Conservation (phyloP, 257 asterid species). For the Nicotiana otophora region DNA sequence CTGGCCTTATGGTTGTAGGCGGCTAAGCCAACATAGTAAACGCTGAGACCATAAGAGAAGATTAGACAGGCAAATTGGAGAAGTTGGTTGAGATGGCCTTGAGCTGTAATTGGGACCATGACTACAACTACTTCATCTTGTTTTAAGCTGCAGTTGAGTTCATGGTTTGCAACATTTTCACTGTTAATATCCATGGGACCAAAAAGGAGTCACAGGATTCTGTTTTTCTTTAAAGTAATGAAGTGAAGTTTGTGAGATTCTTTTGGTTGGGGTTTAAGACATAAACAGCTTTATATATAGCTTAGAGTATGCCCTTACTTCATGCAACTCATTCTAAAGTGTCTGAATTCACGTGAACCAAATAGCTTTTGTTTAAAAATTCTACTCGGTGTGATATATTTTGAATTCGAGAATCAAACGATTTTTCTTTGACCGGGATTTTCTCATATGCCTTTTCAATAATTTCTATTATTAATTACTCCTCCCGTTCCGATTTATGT, state of each 20-base stretch:
- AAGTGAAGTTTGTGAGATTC: neutral
- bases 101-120: constrained; percentile 20
- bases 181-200: neutral
- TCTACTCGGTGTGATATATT: too few relatives aligned
- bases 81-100: constrained; percentile 39
- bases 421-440: too few relatives aligned
- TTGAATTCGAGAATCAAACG: too few relatives aligned
- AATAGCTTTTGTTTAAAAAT: too few relatives aligned
- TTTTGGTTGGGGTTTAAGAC: too few relatives aligned
- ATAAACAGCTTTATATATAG: too few relatives aligned
- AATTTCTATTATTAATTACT: too few relatives aligned
- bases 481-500: too few relatives aligned
- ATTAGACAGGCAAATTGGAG: constrained; percentile 35
- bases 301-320: neutral
- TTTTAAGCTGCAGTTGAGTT: neutral
- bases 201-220: neutral
- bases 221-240: neutral
- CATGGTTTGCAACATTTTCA: neutral
- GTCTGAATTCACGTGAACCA: too few relatives aligned
- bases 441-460: too few relatives aligned
- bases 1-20: constrained; percentile 42
- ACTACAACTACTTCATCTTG: constrained; percentile 4
- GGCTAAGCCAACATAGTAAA: constrained; percentile 33
- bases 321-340: neutral
- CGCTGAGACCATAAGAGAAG: constrained; percentile 27